Evolutionary conservation across 148 eudicot genomes (phyloP), one percentile per base, ranked within the genome.

Genomic region (Rhododendron mucronatum): DNA sequence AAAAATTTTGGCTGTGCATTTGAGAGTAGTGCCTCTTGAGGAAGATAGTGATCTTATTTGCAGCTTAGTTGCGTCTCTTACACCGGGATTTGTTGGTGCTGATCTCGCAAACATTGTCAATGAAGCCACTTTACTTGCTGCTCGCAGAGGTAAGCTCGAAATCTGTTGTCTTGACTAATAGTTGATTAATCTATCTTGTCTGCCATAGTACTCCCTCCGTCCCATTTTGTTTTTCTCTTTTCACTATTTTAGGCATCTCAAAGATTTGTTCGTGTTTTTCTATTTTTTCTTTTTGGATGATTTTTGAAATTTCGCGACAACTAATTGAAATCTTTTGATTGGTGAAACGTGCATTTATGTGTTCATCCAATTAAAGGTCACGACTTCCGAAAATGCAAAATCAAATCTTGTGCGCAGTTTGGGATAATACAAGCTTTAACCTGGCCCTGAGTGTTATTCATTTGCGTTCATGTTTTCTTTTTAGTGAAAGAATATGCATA

Each of bases 81-180:
- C 99, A 47, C 98, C 88, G 50, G 99, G 99, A 85, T 90, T 95
- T 71, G 98, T 95, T 61, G 99, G 99, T 80, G 99, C 99, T 85
- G 99, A 94, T 90, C 96, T 97, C 41, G 99, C 99, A 74, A 95
- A 97, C 84, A 94, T 97, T 47, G 93, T 94, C 87, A 97, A 97
- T 87, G 99, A 97, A 90, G 92, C 99, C 48, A 95, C 98, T 82
- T 91, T 97, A 47, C 97, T 97, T 35, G 98, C 99, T 85, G 98
- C 99, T 71, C 96, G 99, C 7, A 91, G 98, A 94, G 99, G 99
- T 97, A 71, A 83, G 84, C n/a, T 79, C 9, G 47, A 80, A 35
- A 21, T 39, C 35, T 65, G 67, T 41, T 39, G 30, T 21, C 5
- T 76, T 81, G 1, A 14, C 67, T 50, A 13, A 18, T 82, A 26